These are phyloP conservation scores for Limnomonas spitsbergensis DNA, from an alignment of 139 green algal genomes.

Conservation along the genomic window DNA sequence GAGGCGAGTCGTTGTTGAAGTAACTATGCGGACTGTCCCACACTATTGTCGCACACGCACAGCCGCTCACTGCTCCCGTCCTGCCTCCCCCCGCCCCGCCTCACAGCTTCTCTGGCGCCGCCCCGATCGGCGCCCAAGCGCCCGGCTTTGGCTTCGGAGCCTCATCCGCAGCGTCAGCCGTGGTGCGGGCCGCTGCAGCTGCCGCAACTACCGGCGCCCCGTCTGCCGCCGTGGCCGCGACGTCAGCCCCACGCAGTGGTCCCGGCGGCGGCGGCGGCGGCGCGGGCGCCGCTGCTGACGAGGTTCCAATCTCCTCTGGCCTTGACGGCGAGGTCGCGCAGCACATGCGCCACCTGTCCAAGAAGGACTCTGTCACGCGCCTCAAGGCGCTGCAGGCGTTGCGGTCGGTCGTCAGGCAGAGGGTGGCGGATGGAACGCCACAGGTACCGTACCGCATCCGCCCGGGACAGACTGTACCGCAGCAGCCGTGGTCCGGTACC, in stretches of 20 bases:
- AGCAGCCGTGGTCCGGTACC: conserved; percentile 32
- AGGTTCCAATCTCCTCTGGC: conserved; percentile 6
- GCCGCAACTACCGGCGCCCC: background rate
- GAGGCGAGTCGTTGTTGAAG: no score
- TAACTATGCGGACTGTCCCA: no score
- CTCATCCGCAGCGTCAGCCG: background rate
- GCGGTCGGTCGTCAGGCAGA: background rate
- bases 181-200: background rate
- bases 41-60: no score
- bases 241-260: background rate
- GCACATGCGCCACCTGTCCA: conserved; percentile 71
- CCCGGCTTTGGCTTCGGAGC: conserved; percentile 42
- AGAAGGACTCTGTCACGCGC: conserved; percentile 77
- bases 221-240: background rate
- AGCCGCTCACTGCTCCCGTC: no score
- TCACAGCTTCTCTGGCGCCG: conserved; percentile 32
- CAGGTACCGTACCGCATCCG: background rate
- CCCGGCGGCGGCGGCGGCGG: no score
- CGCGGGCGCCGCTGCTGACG: background rate
- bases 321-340: conserved; percentile 68
- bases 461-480: conserved; percentile 45
- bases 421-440: background rate
- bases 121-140: background rate
- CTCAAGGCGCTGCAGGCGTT: conserved; percentile 77
- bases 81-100: no score